phyloP scores from a whole-genome alignment of 2,329 filamentous ascomycete genomes.

The Fusarium sp. region DNA sequence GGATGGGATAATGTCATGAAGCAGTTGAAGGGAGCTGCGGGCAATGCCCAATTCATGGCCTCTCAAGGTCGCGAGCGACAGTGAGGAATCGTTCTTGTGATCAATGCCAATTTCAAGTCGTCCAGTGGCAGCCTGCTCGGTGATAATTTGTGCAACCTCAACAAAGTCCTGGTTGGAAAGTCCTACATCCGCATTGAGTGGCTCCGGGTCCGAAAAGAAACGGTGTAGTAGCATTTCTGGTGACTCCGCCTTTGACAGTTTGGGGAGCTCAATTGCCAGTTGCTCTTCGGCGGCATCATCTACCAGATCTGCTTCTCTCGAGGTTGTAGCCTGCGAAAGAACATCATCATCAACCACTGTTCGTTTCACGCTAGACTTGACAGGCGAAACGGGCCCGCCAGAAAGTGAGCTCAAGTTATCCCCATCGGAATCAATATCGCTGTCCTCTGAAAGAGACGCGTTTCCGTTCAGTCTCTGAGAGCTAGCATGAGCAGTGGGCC shows the following conservation, averaged over 20 bases:
- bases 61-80: slow-evolving; percentile 50
- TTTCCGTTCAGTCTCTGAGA: slow-evolving; percentile 54
- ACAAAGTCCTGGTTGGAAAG: slow-evolving; percentile 72
- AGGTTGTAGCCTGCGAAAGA: slow-evolving; percentile 64
- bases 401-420: slow-evolving; percentile 66
- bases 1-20: slow-evolving; percentile 59
- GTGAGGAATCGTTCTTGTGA: slow-evolving; percentile 32
- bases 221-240: slow-evolving; percentile 64
- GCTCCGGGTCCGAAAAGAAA: slow-evolving; percentile 72
- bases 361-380: slow-evolving; percentile 62
- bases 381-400: slow-evolving; percentile 63
- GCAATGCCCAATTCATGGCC: slow-evolving; percentile 60
- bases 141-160: slow-evolving; percentile 77
- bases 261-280: slow-evolving; percentile 63
- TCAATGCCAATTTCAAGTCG: slow-evolving; percentile 54
- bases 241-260: slow-evolving; percentile 61
- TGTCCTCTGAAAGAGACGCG: slow-evolving; percentile 61
- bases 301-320: slow-evolving; percentile 61
- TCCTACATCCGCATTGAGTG: slow-evolving; percentile 59
- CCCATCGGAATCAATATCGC: slow-evolving; percentile 67
- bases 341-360: slow-evolving; percentile 67
- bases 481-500: slow-evolving; percentile 49
- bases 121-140: slow-evolving; percentile 74
- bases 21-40: slow-evolving; percentile 63
- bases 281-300: slow-evolving; percentile 61